Conservation (phyloP, 2,329 filamentous ascomycete species). For the Trichophyton mentagrophytes region DNA sequence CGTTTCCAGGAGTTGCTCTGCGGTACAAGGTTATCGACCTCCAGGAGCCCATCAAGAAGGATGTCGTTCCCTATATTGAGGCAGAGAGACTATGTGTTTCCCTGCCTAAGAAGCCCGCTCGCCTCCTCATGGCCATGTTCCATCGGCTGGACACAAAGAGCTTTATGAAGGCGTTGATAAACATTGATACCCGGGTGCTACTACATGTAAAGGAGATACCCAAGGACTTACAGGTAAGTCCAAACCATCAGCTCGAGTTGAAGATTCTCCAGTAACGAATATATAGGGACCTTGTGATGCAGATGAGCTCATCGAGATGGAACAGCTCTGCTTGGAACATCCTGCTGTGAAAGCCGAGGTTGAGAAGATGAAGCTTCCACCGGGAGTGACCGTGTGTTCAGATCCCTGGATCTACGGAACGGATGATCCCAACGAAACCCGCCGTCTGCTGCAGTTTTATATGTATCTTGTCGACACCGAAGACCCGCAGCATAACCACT, state of each 20-base stretch:
- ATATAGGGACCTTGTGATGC: conserved; percentile 44
- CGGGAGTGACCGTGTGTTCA: conserved; percentile 43
- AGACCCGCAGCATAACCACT: conserved; percentile 55
- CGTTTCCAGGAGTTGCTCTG: conserved; percentile 26
- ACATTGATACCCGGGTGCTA: conserved; percentile 26
- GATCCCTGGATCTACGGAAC: conserved; percentile 60
- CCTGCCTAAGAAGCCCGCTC: conserved; percentile 39
- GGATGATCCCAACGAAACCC: conserved; percentile 27
- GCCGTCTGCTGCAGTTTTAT: conserved; percentile 31
- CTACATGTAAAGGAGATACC: conserved; percentile 33
- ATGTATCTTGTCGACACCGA: conserved; percentile 49
- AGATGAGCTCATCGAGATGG: conserved; percentile 48
- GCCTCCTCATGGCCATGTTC: conserved; percentile 42
- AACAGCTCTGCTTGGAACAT: conserved; percentile 44
- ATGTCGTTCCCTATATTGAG: conserved; percentile 48
- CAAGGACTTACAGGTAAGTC: conserved; percentile 34
- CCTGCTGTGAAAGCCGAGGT: conserved; percentile 46
- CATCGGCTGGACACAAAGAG: conserved; percentile 30
- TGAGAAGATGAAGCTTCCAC: conserved; percentile 46
- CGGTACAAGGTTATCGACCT: conserved; percentile 55
- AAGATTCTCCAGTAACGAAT: neutral
- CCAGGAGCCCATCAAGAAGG: conserved; percentile 50
- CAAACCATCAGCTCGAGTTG: neutral
- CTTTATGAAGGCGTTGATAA: conserved; percentile 32
- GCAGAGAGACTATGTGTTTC: conserved; percentile 45